These are phyloP conservation scores for Candida anutae DNA, from an alignment of 1,139 yeast species.

Conservation along the genomic window DNA sequence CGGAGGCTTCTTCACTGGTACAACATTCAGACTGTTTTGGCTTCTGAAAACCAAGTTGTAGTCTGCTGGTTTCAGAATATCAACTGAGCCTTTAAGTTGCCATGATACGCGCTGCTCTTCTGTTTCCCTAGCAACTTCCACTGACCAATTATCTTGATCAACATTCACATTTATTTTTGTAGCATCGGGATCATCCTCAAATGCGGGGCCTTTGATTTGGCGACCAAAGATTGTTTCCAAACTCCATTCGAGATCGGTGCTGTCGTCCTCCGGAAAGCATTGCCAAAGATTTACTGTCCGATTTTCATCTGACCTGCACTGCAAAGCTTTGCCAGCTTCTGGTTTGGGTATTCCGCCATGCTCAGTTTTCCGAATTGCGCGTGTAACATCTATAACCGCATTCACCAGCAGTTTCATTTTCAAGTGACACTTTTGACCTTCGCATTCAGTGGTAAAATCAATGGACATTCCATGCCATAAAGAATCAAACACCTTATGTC, in stretches of 20 bases:
- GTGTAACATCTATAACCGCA: conserved; percentile 65
- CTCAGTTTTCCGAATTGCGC: conserved; percentile 50
- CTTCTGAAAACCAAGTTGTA: conserved; percentile 36
- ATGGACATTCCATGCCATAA: conserved; percentile 93
- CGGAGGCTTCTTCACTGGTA: conserved; percentile 46
- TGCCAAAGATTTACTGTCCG: conserved; percentile 48
- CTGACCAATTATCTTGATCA: conserved; percentile 42
- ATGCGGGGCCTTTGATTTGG: conserved; percentile 55
- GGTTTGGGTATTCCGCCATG: conserved; percentile 79
- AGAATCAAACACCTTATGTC: conserved; percentile 93
- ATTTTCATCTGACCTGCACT: conserved; percentile 66
- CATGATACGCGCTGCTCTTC: conserved; percentile 8
- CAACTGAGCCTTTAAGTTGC: conserved; percentile 11
- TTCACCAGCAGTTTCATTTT: conserved; percentile 65
- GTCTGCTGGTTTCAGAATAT: conserved; percentile 22
- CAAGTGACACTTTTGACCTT: conserved; percentile 35
- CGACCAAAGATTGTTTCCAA: conserved; percentile 66
- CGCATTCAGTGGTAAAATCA: conserved; percentile 62
- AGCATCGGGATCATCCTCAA: conserved; percentile 30
- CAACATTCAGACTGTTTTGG: conserved; percentile 24
- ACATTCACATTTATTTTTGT: conserved; percentile 37
- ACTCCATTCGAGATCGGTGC: conserved; percentile 44
- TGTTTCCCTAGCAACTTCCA: conserved; percentile 16
- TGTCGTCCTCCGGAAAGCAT: conserved; percentile 71
- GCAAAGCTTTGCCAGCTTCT: conserved; percentile 52